Evolutionary conservation across 805 yeast genomes (phyloP), one percentile per base, ranked within the genome.

Genomic region (Saturnispora zaruensis): DNA sequence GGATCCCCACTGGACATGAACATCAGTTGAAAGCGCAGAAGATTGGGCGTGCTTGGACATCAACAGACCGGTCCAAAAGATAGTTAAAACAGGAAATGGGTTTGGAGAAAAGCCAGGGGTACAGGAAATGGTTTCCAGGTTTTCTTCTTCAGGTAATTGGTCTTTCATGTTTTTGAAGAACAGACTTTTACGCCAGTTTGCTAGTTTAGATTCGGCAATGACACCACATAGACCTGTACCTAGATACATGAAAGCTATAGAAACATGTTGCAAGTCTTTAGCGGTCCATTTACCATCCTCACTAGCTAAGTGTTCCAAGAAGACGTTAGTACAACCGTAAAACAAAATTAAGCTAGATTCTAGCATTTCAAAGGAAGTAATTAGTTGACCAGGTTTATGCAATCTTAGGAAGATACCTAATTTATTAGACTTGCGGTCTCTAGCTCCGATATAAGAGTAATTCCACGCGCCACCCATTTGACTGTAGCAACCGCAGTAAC

Each of bases 41-140:
- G 90, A 85, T 67, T 93, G 99, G 37, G 80, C 81, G 67, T 93
- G 99, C 66, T 84, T 87, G 1, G 97, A 89, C 99, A 93, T 93
- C 54, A 93, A 73, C 13, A 84, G 75, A 26, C 99, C 99, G 1
- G 98, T 93, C 96, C 96, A 93, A 69, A 87, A 93, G 32, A 93
- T 86, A 2, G 95, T 88, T 56, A 93, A 78, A 1, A 87, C 81
- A 3, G 98, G 97, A 77, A 93, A 88, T 32, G 97, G 97, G 64
- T 93, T 93, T 55, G 95, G 90, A 1, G 95, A 83, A 65, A 72
- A 86, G 0, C 95, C 95, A 2, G 90, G 90, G 1, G 83, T 66
- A 30, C 43, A 45, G 11, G 59, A 75, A 23, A 51, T 9, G 11
- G 48, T 45, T 20, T 40, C 20, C 21, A 41, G 32, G 20, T 52